Base-by-base conservation (phyloP, 345 rosid genomes). In the Corchorus capsularis region DNA sequence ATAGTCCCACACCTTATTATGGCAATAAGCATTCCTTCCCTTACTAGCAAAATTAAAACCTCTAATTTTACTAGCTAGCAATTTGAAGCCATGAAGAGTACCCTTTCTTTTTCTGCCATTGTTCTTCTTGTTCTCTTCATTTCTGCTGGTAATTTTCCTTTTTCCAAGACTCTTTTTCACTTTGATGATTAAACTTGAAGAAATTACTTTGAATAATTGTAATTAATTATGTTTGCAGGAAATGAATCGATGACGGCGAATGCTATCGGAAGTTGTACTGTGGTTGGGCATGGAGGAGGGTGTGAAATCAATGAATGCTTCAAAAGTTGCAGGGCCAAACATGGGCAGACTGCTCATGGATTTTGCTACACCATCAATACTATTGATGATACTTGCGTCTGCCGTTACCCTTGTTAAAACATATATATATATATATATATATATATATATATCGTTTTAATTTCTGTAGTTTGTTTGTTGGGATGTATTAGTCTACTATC, bases 381-480 rank as follows among this genome's bases (percentile, higher is more conserved):
- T 9, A 49, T 50, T 27, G n/a, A 41, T 39, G 69, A 64, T n/a
- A 17, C 50, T 64, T 64, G 69, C 32, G 2, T 64, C 1, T 64
- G 69, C 17, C 69, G 69, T 64, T 6, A 64, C 20, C 69, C 69
- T 64, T 64, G 69, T 39, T 64, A 64, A 39, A 27, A 27, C 27
- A 27, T 27, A 27, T n/a, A n/a, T n/a, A n/a, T n/a, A n/a, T n/a
- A n/a, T n/a, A n/a, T n/a, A n/a, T n/a, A n/a, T n/a, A n/a, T n/a
- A n/a, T n/a, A n/a, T n/a, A n/a, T n/a, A n/a, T n/a, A n/a, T 27
- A 27, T 27, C 27, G 27, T 27, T 27, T 27, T 27, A 27, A 27
- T 27, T 27, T 27, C 27, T 27, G 27, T 27, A 27, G 27, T 27
- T 27, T 27, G 0, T 27, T 27, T 27, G 27, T 27, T 27, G 27